Base-by-base conservation (phyloP, 495 filamentous ascomycete species). In the Penicillium ucsense region DNA sequence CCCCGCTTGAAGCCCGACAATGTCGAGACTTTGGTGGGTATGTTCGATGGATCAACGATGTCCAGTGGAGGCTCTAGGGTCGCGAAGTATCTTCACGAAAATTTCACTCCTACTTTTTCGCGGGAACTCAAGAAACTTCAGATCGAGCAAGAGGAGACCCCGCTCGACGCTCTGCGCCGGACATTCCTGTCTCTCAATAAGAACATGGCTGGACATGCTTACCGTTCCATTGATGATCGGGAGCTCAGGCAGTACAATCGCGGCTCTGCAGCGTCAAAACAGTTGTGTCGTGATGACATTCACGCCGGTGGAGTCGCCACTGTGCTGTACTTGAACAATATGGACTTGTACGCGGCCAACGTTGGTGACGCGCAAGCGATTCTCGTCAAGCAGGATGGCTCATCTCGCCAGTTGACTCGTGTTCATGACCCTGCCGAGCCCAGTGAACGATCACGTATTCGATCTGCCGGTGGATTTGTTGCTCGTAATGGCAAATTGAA, bases 301-400 rank as follows among this genome's bases (percentile, higher is more conserved):
- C 79, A 82, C 45, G 89, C 88, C 32, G 94, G 94, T 35, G 85
- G 85, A 28, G 89, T 95, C 35, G 92, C 94, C 6, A 96, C 94
- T 4, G 86, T 97, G 3, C 70, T 94, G 51, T 97, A 94, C 59
- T 66, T 97, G 35, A 81, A 90, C 53, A 81, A 83, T 48, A 89
- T 88, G 70, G 89, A 96, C 50, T 72, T 99, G 8, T 97, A 86
- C 59, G 83, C 95, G 42, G 91, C 89, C 53, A 97, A 99, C 57
- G 85, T 97, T 9, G 92, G 92, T 41, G 88, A 99, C 71, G 88
- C 85, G 0, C 89, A 95, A 62, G 92, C 89, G 28, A 88, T 97
- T 65, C 78, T 99, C 31, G 89, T 97, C 50, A 86, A 88, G 45
- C 84, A 86, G 2, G 87, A 95, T 61, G 87, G 89, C 11, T 77